phyloP scores from a whole-genome alignment of 2,329 filamentous ascomycete species.

The Xylaria sp. region DNA sequence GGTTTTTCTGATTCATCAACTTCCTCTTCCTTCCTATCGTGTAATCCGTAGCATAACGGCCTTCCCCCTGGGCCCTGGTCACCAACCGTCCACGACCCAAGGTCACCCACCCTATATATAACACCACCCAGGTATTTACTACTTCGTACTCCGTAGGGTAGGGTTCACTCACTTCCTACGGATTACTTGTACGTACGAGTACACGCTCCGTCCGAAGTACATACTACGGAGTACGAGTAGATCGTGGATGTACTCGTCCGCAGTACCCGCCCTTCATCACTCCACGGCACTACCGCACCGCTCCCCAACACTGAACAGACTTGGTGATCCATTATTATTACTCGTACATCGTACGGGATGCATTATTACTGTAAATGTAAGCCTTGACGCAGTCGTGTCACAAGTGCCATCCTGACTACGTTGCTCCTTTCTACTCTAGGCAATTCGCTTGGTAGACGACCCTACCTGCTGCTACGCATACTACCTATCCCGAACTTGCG shows the following conservation, averaged over 20 bases:
- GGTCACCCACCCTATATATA: background rate
- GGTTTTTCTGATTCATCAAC: background rate
- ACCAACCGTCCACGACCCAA: background rate
- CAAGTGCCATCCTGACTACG: background rate
- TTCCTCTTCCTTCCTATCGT: background rate
- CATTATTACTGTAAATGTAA: background rate
- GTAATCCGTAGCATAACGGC: background rate
- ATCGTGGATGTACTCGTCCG: background rate
- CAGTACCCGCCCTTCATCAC: background rate
- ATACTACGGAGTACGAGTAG: too few species aligned
- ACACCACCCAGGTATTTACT: background rate
- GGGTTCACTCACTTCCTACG: too few species aligned
- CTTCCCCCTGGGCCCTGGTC: background rate
- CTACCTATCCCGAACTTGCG: background rate
- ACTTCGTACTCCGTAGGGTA: too few species aligned
- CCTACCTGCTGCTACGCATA: background rate
- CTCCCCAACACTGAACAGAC: too few species aligned
- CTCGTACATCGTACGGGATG: background rate
- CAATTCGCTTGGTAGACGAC: conserved; percentile 3
- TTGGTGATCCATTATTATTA: background rate
- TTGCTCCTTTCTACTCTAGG: conserved; percentile 1
- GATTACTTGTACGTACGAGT: too few species aligned
- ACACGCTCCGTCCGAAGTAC: too few species aligned
- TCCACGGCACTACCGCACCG: background rate
- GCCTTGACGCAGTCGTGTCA: conserved; percentile 1